Evolutionary conservation across 805 yeast genomes (phyloP), one percentile per base, ranked within the genome.

Genomic region (Wickerhamomyces kurtzmanii): DNA sequence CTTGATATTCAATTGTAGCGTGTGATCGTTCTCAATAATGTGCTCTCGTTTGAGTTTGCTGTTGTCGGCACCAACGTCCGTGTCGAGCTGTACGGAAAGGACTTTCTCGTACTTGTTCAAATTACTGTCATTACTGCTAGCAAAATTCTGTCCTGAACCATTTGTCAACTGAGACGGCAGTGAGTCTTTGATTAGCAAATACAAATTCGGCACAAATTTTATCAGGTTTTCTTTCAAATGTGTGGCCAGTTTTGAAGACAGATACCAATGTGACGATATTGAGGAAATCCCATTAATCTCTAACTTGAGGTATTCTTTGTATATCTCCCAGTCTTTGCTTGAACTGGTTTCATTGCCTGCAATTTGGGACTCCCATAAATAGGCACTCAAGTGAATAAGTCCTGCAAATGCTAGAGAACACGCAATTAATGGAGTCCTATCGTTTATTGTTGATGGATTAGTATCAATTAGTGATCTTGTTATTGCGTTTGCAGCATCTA

Each of bases 401-500:
- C 68, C 59, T 0, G 72, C 63, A 42, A 68, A 65, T 5, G 75
- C 75, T 26, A 68, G 45, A 0, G 72, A 63, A 37, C 75, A 68
- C 1, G 73, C 73, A 42, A 56, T 57, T 30, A 68, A 49, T 4
- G 75, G 75, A 0, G 74, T 67, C 39, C 75, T 49, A 21, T 57
- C 53, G 8, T 53, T 29, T 1, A 68, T 56, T 23, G 56, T 48
- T 2, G 63, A 45, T 0, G 73, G 62, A 33, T 59, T 59, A 2
- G 73, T 64, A 33, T 68, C 72, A 8, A 68, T 53, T 6, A 68
- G 45, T 1, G 64, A 45, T 31, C 56, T 60, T 2, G 66, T 62
- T 14, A 68, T 63, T 12, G 66, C 50, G 22, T 67, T 65, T 3
- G 75, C 75, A 14, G 72, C 68, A 28, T 65, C 72, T 13, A 68